These are phyloP conservation scores for Mycena sp. DNA, from an alignment of 1,284 basidiomycete genomes.

Conservation along the genomic window DNA sequence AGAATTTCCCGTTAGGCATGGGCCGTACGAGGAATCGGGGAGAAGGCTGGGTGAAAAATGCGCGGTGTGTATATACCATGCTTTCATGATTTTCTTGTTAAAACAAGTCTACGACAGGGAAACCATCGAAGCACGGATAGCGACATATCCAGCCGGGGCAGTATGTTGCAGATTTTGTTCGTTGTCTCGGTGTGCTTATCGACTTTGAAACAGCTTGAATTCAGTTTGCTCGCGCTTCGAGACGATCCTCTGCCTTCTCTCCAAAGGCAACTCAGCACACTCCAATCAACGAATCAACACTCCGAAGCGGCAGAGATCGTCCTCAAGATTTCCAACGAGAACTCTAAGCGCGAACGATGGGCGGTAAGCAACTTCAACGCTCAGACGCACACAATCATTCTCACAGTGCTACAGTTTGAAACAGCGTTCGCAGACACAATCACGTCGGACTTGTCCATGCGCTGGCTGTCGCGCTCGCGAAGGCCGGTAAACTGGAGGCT, in stretches of 20 bases:
- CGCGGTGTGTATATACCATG: constrained; percentile 61
- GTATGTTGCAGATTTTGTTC: constrained; percentile 56
- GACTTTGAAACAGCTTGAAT: constrained; percentile 72
- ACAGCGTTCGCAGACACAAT: constrained; percentile 83
- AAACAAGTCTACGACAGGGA: constrained; percentile 68
- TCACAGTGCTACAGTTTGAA: constrained; percentile 70
- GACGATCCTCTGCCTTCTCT: constrained; percentile 81
- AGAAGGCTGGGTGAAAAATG: constrained; percentile 84
- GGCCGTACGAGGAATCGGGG: constrained; percentile 67
- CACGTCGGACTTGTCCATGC: constrained; percentile 83
- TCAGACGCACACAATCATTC: not conserved
- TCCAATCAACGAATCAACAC: constrained; percentile 56
- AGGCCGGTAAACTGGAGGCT: constrained; percentile 62
- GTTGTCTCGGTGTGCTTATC: constrained; percentile 37
- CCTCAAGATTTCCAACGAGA: constrained; percentile 78
- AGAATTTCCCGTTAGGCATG: constrained; percentile 81
- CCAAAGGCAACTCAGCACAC: constrained; percentile 61
- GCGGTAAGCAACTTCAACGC: constrained; percentile 62
- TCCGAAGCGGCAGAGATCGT: constrained; percentile 61
- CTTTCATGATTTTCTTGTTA: constrained; percentile 18
- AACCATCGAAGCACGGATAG: constrained; percentile 86
- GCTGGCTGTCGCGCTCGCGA: constrained; percentile 73
- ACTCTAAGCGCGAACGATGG: constrained; percentile 82
- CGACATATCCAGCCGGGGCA: constrained; percentile 85
- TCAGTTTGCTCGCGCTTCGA: constrained; percentile 88